Conservation (phyloP, 164 flowering plant genomes). For the Aristolochia contorta region DNA sequence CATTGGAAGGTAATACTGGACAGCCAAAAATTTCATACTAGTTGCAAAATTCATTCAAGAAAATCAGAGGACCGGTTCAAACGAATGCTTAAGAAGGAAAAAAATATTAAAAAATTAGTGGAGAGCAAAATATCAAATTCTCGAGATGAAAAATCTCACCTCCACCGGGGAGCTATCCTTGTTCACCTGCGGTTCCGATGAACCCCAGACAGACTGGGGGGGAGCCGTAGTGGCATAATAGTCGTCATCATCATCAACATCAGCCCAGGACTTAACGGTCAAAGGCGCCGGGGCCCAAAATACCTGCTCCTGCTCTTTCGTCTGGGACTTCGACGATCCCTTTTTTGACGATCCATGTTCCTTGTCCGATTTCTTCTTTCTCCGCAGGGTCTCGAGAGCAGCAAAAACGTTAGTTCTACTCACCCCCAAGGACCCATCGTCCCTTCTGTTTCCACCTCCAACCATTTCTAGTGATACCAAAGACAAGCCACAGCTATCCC, state of each 20-base stretch:
- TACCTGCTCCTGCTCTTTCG: slow-evolving; percentile 43
- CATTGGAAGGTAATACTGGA: no score
- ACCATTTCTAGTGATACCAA: slow-evolving; percentile 22
- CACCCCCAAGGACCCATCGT: slow-evolving; percentile 31
- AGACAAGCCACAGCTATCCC: not conserved
- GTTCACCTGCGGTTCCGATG: slow-evolving; percentile 19
- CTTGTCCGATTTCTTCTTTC: slow-evolving; percentile 60
- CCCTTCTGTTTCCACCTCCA: slow-evolving; percentile 52
- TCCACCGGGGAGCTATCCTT: slow-evolving; percentile 22
- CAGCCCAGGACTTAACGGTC: slow-evolving; percentile 75
- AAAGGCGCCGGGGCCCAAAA: slow-evolving; percentile 77
- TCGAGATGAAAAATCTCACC: not conserved
- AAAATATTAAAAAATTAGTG: not conserved
- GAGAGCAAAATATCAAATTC: not conserved
- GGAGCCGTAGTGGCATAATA: slow-evolving; percentile 70
- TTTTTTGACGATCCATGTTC: slow-evolving; percentile 34
- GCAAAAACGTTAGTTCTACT: slow-evolving; percentile 52
- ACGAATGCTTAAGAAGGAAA: not conserved
- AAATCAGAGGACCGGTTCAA: no score
- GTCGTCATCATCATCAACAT: slow-evolving; percentile 89
- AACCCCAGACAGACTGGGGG: slow-evolving; percentile 43
- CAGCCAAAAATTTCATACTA: no score
- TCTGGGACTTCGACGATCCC: slow-evolving; percentile 33
- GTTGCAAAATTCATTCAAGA: no score
- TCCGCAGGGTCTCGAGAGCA: slow-evolving; percentile 43